Evolutionary conservation across 2,329 filamentous ascomycete genomes (phyloP), one percentile per base, ranked within the genome.

Genomic region (Xylariaceae sp.): DNA sequence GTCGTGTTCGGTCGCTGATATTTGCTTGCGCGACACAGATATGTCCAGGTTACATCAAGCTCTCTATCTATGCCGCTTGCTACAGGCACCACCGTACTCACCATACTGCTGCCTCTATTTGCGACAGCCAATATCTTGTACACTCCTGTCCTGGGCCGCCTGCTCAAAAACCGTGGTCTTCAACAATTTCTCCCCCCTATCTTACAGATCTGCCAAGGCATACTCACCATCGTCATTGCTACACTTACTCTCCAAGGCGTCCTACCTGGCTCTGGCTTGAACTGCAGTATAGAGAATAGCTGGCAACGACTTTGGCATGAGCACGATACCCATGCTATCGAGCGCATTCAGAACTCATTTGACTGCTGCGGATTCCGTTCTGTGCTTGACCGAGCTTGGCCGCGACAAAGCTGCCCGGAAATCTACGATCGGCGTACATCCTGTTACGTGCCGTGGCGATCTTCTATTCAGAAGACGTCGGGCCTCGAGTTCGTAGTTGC

Each of bases 311-410:
- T 87, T 49, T 88, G 73, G 58, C 63, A 56, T 0, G 57, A 60
- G 0, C 80, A 83, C 52, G 71, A 87, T 47, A 59, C 61, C 5
- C 54, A 57, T 1, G 65, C 72, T 2, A 77, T 89, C 49, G 70
- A 74, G 39, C 65, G 68, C 2, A 84, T 90, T 44, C 86, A 90
- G 60, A 82, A 89, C 61, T 65, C 75, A 0, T 76, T 87, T 31
- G 62, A 76, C 7, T 90, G 86, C 68, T 90, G 86, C 57, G 86
- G 86, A 0, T 71, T 87, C 32, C 74, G 74, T 48, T 75, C 71
- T 5, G 62, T 80, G 27, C 66, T 62, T 30, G 84, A 90, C 59
- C 79, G 77, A 56, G 77, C 79, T 0, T 88, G 77, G 71, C 86
- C 86, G 0, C 54, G 42, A 22, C 45, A 44, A 35, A 52, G 46